Conservation (phyloP, 2,329 filamentous ascomycete genomes). For the Scopulariopsis brevicaulis region DNA sequence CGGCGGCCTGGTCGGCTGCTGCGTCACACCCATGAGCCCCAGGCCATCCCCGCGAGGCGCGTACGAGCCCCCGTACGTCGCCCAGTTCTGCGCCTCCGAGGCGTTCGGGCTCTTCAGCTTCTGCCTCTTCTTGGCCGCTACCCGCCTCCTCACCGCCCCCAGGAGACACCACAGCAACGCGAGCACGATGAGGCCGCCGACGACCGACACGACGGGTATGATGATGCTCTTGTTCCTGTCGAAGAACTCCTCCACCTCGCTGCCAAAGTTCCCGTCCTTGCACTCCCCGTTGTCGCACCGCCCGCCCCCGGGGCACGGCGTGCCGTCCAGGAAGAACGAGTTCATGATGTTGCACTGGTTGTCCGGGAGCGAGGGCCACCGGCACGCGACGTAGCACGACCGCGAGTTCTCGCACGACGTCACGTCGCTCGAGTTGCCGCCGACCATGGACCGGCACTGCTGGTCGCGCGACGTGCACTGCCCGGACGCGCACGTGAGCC, state of each 20-base stretch:
- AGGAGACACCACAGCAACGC: slow-evolving; percentile 56
- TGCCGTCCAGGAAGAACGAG: slow-evolving; percentile 92
- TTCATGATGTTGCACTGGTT: slow-evolving; percentile 64
- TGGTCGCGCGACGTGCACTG: slow-evolving; percentile 88
- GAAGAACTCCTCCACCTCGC: slow-evolving; percentile 68
- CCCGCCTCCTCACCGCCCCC: slow-evolving; percentile 24
- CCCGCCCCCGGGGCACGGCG: slow-evolving; percentile 70
- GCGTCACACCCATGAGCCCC: background rate
- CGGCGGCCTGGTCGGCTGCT: background rate
- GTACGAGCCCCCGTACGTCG: background rate
- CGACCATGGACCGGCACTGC: slow-evolving; percentile 76
- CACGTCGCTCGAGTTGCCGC: slow-evolving; percentile 57
- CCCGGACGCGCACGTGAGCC: slow-evolving; percentile 73
- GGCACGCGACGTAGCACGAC: slow-evolving; percentile 68
- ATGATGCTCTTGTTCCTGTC: slow-evolving; percentile 65
- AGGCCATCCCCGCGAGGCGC: background rate
- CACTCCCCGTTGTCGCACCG: slow-evolving; percentile 71
- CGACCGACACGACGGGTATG: slow-evolving; percentile 62
- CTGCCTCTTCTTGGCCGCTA: slow-evolving; percentile 14
- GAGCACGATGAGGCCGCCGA: slow-evolving; percentile 64
- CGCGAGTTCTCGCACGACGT: slow-evolving; percentile 51
- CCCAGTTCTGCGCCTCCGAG: background rate
- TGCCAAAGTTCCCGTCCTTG: slow-evolving; percentile 54
- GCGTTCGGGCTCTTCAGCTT: background rate
- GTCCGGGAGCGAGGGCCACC: slow-evolving; percentile 53